Conservation (phyloP, 1,284 basidiomycete genomes). For the Austroboletus niveus region DNA sequence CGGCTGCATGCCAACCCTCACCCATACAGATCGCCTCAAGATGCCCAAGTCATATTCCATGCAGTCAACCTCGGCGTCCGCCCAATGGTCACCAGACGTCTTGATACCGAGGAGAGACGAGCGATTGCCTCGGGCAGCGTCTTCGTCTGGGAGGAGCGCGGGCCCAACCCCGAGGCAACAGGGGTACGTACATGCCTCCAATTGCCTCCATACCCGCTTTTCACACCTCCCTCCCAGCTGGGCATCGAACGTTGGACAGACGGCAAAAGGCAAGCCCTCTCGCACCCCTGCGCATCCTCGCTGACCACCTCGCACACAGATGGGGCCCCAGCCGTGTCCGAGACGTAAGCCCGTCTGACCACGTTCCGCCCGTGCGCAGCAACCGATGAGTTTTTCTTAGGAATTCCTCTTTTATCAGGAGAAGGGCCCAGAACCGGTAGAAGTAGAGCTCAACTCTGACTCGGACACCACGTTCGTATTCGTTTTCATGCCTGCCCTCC, state of each 20-base stretch:
- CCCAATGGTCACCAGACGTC: constrained; percentile 68
- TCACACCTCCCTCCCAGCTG: constrained; percentile 39
- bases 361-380: background rate
- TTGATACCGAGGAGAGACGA: constrained; percentile 72
- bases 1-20: constrained; percentile 27
- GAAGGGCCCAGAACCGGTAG: constrained; percentile 44
- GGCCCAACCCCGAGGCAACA: constrained; percentile 63
- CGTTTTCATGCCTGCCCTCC: background rate
- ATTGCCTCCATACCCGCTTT: background rate
- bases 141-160: constrained; percentile 81
- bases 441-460: constrained; percentile 46
- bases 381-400: constrained; percentile 33
- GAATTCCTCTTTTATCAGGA: constrained; percentile 80
- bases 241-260: constrained; percentile 82
- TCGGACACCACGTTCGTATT: constrained; percentile 41
- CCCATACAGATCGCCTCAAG: constrained; percentile 50
- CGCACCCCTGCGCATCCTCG: constrained; percentile 29
- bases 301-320: constrained; percentile 24
- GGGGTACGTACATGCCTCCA: constrained; percentile 46
- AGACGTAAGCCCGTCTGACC: constrained; percentile 49
- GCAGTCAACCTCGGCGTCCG: constrained; percentile 60
- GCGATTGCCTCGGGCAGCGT: constrained; percentile 66
- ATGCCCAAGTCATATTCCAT: constrained; percentile 76
- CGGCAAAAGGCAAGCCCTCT: constrained; percentile 52
- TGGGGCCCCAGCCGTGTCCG: constrained; percentile 78